Base-by-base conservation (phyloP, 805 yeast genomes). In the Myxozyma nipponensis region DNA sequence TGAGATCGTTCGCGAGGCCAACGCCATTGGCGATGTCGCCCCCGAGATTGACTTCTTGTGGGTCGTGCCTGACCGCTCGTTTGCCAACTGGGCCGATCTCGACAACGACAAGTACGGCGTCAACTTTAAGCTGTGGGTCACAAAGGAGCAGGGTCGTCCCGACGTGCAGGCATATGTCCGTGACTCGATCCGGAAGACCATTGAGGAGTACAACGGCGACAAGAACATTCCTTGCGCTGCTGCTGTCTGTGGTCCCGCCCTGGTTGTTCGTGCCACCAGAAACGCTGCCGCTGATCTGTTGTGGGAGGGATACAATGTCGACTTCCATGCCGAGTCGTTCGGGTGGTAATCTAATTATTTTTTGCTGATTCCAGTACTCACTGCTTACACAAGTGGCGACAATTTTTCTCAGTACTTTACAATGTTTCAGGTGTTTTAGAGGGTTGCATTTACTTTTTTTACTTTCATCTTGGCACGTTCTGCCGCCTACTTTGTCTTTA, bases 241-340 rank as follows among this genome's bases (percentile, higher is more conserved):
- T n/a, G 66, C 62, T 15, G 57, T 59, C 17, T 64, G 68, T 53
- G 68, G 68, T 10, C 68, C 68, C 2, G 59, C 60, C 28, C 54
- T 52, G 21, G 47, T 64, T 19, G 50, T 64, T 23, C 56, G 64
- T 21, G 61, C 53, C 24, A 58, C 60, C 5, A 54, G 65, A 24
- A 64, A 64, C 45, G 55, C 57, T 7, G 58, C 59, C 38, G 56
- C 67, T 4, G 58, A 54, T 23, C 42, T 63, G 42, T 47, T 57
- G 28, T 52, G 57, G 48, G 52, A 59, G 26, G 63, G 63, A n/a
- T 40, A 45, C 49, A 49, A 50, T 34, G 56, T 65, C 28, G 52
- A 59, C 37, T 57, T 62, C 46, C 60, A 62, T 36, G 60, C 64
- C 22, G 68, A 64, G 55, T 46, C 59, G 17, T 65, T 65, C 47